These are phyloP conservation scores for Adansonia gregorii DNA, from an alignment of 441 rosid species.

Conservation along the genomic window DNA sequence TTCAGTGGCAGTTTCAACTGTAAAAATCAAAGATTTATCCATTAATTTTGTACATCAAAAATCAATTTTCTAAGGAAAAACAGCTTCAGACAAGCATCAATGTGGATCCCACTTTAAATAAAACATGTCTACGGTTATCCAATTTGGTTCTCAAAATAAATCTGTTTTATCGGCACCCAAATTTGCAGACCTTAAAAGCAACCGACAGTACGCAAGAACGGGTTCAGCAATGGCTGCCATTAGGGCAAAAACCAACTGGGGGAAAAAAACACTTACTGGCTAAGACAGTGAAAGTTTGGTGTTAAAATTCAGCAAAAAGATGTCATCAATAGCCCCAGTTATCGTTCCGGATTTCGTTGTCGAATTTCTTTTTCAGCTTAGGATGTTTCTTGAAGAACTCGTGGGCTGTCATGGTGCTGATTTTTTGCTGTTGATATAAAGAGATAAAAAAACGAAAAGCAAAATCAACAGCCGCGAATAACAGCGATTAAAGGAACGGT, in stretches of 20 bases:
- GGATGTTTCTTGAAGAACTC: constrained; percentile 97
- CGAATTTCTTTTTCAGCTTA: constrained; percentile 90
- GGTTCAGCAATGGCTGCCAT: constrained; percentile 15
- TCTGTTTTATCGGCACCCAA: constrained; percentile 3
- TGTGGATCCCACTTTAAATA: background rate
- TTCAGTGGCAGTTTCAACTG: background rate
- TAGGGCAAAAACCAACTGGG: constrained; percentile 28
- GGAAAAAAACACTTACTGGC: constrained; percentile 14
- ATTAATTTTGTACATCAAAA: background rate
- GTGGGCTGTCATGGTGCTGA: constrained; percentile 98
- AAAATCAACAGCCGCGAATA: background rate
- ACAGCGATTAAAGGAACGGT: background rate
- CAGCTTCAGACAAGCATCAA: background rate
- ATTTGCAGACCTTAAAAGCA: constrained; percentile 20
- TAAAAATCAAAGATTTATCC: background rate
- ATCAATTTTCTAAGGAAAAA: background rate
- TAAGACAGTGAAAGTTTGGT: background rate
- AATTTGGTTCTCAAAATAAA: constrained; percentile 7
- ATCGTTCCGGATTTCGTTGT: constrained; percentile 93
- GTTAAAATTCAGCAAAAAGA: background rate
- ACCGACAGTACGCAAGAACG: constrained; percentile 2
- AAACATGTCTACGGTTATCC: background rate
- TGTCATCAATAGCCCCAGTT: constrained; percentile 76
- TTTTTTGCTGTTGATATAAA: constrained; percentile 41
- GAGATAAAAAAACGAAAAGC: background rate